These are phyloP conservation scores for Ambrosiella beaveri DNA, from an alignment of 2,329 filamentous ascomycete genomes.

Conservation along the genomic window DNA sequence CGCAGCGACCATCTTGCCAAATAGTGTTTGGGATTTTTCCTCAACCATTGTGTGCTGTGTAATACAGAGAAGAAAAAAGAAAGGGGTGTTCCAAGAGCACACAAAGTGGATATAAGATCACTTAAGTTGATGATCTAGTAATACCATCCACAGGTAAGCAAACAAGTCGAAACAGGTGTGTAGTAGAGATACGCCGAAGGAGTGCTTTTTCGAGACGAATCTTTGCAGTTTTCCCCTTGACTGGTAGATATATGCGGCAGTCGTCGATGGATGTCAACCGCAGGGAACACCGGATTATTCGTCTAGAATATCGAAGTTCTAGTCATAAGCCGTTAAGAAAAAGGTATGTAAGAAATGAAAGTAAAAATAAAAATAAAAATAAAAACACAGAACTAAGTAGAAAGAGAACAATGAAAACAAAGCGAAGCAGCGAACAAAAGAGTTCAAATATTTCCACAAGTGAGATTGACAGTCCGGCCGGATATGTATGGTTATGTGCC, in stretches of 20 bases:
- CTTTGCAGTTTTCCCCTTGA: not conserved
- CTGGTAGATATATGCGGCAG: not conserved
- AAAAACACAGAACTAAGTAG: too few relatives aligned
- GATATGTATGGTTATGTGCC: not conserved
- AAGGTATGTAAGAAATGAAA: too few relatives aligned
- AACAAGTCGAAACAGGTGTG: not conserved
- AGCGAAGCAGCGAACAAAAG: too few relatives aligned
- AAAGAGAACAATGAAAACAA: too few relatives aligned
- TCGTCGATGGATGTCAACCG: not conserved
- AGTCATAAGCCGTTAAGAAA: too few relatives aligned
- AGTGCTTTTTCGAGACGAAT: not conserved
- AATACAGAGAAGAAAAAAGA: not conserved
- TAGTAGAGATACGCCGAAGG: not conserved
- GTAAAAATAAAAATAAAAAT: too few relatives aligned
- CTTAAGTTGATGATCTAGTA: not conserved
- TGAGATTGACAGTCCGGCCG: not conserved
- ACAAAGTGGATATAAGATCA: not conserved
- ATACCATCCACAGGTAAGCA: not conserved
- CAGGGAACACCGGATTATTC: too few relatives aligned
- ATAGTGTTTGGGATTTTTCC: conserved; percentile 3
- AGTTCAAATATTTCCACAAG: not conserved
- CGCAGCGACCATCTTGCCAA: not conserved
- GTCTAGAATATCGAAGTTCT: too few relatives aligned
- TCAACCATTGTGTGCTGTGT: conserved; percentile 3
- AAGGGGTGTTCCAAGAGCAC: not conserved